Evolutionary conservation across 2,329 filamentous ascomycete species (phyloP).

Genomic region (Colletotrichum caudatum): DNA sequence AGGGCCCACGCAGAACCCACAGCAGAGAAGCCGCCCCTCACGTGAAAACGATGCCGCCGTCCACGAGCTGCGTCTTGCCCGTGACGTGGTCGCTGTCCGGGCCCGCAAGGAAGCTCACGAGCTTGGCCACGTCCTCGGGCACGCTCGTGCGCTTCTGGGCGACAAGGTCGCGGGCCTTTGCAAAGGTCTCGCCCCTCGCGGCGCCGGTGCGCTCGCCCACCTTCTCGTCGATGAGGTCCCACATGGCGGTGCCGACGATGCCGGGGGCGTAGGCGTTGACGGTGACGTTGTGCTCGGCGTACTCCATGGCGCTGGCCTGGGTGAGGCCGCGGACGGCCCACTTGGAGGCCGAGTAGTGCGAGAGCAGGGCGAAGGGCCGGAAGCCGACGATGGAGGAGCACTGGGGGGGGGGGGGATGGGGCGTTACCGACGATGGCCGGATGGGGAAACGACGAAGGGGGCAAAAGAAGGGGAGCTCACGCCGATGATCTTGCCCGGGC

Average conservation of each 20-base stretch:
- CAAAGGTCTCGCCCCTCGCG: conserved; percentile 59
- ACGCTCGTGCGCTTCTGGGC: conserved; percentile 68
- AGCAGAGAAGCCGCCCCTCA: not conserved
- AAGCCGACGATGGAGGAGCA: conserved; percentile 67
- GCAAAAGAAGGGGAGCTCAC: conserved; percentile 45
- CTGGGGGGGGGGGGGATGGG: too few relatives aligned
- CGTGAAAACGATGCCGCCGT: conserved; percentile 58
- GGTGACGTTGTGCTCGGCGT: conserved; percentile 73
- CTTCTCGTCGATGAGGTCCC: conserved; percentile 74
- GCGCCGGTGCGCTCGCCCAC: conserved; percentile 58
- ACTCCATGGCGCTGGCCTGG: conserved; percentile 71
- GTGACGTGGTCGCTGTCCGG: conserved; percentile 74
- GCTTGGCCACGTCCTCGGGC: conserved; percentile 71
- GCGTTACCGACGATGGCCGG: too few relatives aligned
- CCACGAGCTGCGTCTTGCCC: conserved; percentile 73
- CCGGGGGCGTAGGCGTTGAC: conserved; percentile 77
- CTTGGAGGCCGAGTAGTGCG: conserved; percentile 74
- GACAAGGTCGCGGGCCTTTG: conserved; percentile 66
- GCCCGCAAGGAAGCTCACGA: conserved; percentile 71
- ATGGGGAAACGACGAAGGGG: too few relatives aligned
- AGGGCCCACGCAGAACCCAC: not conserved
- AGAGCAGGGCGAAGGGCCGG: conserved; percentile 69
- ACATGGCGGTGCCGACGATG: conserved; percentile 76
- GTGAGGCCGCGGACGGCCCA: conserved; percentile 76
- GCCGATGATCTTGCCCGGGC: conserved; percentile 55